Conservation (phyloP, 768 basidiomycete genomes). For the Panellus pusillus region DNA sequence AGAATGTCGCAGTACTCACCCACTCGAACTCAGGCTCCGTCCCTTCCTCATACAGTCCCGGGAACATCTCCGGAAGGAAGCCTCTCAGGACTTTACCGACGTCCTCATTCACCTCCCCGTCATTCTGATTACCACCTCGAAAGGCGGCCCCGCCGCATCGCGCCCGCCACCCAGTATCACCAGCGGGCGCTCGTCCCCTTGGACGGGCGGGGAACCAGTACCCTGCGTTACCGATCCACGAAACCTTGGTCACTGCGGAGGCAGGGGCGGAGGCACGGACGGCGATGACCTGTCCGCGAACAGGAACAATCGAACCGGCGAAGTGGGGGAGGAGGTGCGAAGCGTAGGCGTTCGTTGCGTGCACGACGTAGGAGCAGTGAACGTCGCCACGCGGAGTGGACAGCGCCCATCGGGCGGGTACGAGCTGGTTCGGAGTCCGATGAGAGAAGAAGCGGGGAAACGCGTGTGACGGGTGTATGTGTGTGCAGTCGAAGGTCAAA, state of each 20-base stretch:
- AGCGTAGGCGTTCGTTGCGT: slow-evolving; percentile 86
- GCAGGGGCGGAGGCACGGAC: slow-evolving; percentile 37
- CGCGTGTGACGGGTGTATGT: slow-evolving; percentile 63
- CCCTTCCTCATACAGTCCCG: slow-evolving; percentile 47
- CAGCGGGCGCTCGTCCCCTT: slow-evolving; percentile 40
- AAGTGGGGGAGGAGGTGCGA: slow-evolving; percentile 74
- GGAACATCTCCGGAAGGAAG: slow-evolving; percentile 62
- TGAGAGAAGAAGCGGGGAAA: slow-evolving; percentile 26
- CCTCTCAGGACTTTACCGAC: slow-evolving; percentile 51
- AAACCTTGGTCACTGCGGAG: slow-evolving; percentile 39
- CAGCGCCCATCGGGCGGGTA: slow-evolving; percentile 49
- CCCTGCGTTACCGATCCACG: slow-evolving; percentile 52
- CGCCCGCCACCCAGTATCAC: slow-evolving; percentile 76
- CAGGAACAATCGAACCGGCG: slow-evolving; percentile 62
- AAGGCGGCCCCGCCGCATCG: slow-evolving; percentile 39
- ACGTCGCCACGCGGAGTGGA: slow-evolving; percentile 67
- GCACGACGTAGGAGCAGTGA: slow-evolving; percentile 65
- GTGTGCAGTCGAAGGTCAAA: slow-evolving; percentile 65
- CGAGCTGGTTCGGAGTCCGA: too few relatives aligned
- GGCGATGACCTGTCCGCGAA: slow-evolving; percentile 67
- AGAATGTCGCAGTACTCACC: slow-evolving; percentile 46
- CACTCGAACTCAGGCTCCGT: slow-evolving; percentile 75
- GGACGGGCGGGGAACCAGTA: slow-evolving; percentile 75
- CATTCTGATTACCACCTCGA: slow-evolving; percentile 58
- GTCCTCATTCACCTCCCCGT: slow-evolving; percentile 47